Evolutionary conservation across 1,284 basidiomycete species (phyloP).

Genomic region (Ceratobasidium papillatum): DNA sequence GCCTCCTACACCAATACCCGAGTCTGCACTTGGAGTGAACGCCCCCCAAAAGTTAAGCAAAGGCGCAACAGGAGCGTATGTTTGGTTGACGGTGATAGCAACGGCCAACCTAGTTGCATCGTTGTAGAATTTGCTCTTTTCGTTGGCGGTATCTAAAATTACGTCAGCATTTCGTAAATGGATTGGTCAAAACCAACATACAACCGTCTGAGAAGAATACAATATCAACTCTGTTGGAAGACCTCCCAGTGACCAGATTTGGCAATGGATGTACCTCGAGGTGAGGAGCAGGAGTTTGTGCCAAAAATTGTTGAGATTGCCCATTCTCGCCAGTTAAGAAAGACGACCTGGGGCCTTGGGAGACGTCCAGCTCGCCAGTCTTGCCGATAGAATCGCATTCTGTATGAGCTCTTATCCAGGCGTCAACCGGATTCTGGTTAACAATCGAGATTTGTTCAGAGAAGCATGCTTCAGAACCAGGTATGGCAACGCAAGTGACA

Average conservation of each 20-base stretch:
- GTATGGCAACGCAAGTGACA: neutral
- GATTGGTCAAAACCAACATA: slow-evolving; percentile 54
- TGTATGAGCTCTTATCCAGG: neutral
- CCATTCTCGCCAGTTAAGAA: neutral
- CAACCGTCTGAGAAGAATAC: slow-evolving; percentile 87
- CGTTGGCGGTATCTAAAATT: slow-evolving; percentile 64
- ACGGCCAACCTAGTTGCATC: slow-evolving; percentile 73
- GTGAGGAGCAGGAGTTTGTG: slow-evolving; percentile 51
- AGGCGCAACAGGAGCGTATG: slow-evolving; percentile 78
- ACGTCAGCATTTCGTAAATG: neutral
- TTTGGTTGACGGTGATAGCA: slow-evolving; percentile 76
- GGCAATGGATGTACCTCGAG: slow-evolving; percentile 65
- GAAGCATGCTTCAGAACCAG: neutral
- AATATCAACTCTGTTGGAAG: slow-evolving; percentile 73
- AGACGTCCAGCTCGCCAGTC: neutral
- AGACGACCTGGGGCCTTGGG: neutral
- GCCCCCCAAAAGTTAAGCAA: slow-evolving; percentile 85
- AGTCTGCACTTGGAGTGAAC: slow-evolving; percentile 78
- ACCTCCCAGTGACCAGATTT: slow-evolving; percentile 64
- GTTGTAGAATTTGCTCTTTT: slow-evolving; percentile 71
- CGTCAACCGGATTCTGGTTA: neutral
- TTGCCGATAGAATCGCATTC: neutral
- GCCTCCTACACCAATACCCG: slow-evolving; percentile 77
- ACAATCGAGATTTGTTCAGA: neutral
- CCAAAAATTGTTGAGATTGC: neutral